A percentile compares a stretch with the other conserved stretches of the same genome.
These are phyloP conservation scores for Margaritispora aquatica DNA, from an alignment of 495 filamentous ascomycete genomes.

Conservation along the genomic window DNA sequence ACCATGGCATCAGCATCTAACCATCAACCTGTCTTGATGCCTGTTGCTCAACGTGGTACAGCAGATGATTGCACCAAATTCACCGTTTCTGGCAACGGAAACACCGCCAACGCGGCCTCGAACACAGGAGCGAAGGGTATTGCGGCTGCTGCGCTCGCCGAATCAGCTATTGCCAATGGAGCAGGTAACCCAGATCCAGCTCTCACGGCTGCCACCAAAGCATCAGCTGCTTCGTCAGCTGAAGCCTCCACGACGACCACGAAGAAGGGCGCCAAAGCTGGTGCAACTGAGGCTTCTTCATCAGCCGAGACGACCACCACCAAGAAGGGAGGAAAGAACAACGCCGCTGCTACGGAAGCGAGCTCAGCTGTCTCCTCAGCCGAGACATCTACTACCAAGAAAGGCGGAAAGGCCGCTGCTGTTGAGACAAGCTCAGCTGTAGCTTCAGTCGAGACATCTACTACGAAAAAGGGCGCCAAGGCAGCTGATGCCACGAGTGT, in stretches of 20 bases:
- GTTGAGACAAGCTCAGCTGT: neutral
- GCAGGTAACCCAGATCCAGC: slow-evolving; percentile 7
- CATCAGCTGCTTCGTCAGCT: neutral
- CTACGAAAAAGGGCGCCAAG: neutral
- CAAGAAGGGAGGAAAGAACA: neutral
- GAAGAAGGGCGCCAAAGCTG: slow-evolving; percentile 1
- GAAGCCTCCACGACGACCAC: neutral
- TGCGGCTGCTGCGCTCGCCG: slow-evolving; percentile 17
- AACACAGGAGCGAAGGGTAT: slow-evolving; percentile 18
- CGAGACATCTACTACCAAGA: neutral
- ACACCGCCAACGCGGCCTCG: slow-evolving; percentile 18
- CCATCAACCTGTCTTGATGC: slow-evolving; percentile 75
- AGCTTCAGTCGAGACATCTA: neutral
- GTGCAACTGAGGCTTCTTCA: slow-evolving; percentile 1
- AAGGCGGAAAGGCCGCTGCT: neutral
- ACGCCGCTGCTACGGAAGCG: neutral
- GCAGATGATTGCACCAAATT: slow-evolving; percentile 71
- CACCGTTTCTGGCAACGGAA: slow-evolving; percentile 21
- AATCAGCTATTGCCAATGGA: slow-evolving; percentile 12
- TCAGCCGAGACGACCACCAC: neutral
- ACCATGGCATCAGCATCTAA: slow-evolving; percentile 63
- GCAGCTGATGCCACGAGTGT: neutral
- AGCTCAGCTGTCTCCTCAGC: neutral
- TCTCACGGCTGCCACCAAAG: neutral
- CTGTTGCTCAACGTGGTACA: slow-evolving; percentile 65